phyloP scores from a whole-genome alignment of 1,284 basidiomycete species.

The Sporisorium iseilematis-ciliati region DNA sequence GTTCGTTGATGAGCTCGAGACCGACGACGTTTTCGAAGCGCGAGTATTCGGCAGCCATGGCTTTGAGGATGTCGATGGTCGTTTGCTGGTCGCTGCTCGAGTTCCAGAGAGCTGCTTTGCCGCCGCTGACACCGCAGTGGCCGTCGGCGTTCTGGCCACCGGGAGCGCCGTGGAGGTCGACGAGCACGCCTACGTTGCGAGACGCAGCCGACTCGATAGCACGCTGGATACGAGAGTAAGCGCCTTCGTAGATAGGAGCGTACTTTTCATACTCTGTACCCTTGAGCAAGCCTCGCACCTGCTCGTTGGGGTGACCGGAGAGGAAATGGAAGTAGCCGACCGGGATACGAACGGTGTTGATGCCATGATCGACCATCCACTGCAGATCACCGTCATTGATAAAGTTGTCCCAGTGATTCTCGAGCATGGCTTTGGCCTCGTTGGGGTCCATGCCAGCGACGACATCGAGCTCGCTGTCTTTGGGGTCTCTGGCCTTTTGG shows the following conservation, averaged over 20 bases:
- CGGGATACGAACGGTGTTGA: slow-evolving; percentile 86
- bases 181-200: slow-evolving; percentile 81
- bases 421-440: slow-evolving; percentile 76
- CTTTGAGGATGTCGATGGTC: slow-evolving; percentile 75
- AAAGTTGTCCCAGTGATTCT: slow-evolving; percentile 81
- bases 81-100: slow-evolving; percentile 68
- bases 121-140: slow-evolving; percentile 59
- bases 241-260: slow-evolving; percentile 77
- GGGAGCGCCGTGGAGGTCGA: slow-evolving; percentile 77
- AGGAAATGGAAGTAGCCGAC: slow-evolving; percentile 78
- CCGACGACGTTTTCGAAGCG: slow-evolving; percentile 79
- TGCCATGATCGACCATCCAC: slow-evolving; percentile 80
- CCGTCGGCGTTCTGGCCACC: slow-evolving; percentile 74
- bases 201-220: slow-evolving; percentile 77
- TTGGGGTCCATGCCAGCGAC: slow-evolving; percentile 74
- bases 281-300: slow-evolving; percentile 73
- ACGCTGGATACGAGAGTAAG: slow-evolving; percentile 79
- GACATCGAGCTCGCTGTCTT: slow-evolving; percentile 75
- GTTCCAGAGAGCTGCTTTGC: slow-evolving; percentile 64
- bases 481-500: slow-evolving; percentile 51
- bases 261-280: slow-evolving; percentile 80
- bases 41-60: slow-evolving; percentile 70
- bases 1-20: slow-evolving; percentile 87
- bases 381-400: slow-evolving; percentile 69
- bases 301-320: slow-evolving; percentile 81